phyloP scores from a whole-genome alignment of 768 basidiomycete genomes.

The Lactifluus subvellereus region DNA sequence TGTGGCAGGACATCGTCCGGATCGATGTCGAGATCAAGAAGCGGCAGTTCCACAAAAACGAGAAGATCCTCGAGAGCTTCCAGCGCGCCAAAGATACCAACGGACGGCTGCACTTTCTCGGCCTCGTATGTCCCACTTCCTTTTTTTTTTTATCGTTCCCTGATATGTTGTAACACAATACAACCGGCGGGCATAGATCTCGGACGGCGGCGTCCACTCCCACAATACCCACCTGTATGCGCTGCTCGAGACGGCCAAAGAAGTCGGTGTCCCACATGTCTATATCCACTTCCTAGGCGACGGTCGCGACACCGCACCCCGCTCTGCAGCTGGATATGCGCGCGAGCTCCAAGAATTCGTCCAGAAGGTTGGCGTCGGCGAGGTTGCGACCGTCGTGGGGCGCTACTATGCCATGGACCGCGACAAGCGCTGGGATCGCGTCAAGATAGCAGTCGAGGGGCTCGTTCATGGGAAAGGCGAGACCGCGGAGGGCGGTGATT shows the following conservation, averaged over 20 bases:
- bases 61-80: conserved; percentile 63
- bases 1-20: conserved; percentile 97
- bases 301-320: conserved; percentile 89
- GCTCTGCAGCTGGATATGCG: conserved; percentile 72
- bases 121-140: conserved; percentile 51
- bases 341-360: conserved; percentile 74
- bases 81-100: conserved; percentile 76
- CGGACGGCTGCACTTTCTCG: conserved; percentile 83
- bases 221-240: conserved; percentile 89
- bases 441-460: conserved; percentile 85
- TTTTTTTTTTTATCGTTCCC: neutral
- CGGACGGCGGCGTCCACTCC: conserved; percentile 96
- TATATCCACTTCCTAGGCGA: conserved; percentile 95
- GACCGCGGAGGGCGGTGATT: conserved; percentile 52
- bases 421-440: conserved; percentile 92
- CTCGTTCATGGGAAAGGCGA: conserved; percentile 58
- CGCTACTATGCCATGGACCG: conserved; percentile 97
- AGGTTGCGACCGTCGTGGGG: conserved; percentile 80
- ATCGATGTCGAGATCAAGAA: conserved; percentile 93
- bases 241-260: conserved; percentile 85
- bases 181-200: conserved; percentile 47
- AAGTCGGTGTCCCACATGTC: conserved; percentile 73
- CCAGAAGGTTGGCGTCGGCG: conserved; percentile 68
- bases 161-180: neutral
- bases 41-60: conserved; percentile 74